Evolutionary conservation across 106 monocot species (phyloP).

Genomic region (Acorus gramineus): DNA sequence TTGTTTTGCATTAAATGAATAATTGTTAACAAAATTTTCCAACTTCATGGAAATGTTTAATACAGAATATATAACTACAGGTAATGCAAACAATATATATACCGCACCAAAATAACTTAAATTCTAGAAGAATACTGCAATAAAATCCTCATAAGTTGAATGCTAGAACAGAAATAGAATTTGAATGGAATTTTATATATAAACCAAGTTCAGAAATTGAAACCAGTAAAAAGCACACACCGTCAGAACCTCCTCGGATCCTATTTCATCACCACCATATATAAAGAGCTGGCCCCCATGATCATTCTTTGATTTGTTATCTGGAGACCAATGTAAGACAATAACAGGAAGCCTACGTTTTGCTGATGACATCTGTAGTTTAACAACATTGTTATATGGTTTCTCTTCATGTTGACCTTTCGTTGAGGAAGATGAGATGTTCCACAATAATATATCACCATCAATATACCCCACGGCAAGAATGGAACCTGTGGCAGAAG

Average conservation of each 20-base stretch:
- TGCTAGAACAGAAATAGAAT: not conserved
- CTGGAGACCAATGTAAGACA: constrained; percentile 81
- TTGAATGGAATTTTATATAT: not conserved
- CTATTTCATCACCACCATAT: constrained; percentile 97
- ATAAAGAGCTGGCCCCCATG: constrained; percentile 73
- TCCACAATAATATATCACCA: constrained; percentile 91
- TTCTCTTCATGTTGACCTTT: constrained; percentile 30
- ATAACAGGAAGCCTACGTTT: constrained; percentile 84
- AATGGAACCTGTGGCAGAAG: constrained; percentile 41
- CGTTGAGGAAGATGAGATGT: constrained; percentile 35
- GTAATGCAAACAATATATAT: too few relatives aligned
- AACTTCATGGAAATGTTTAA: too few relatives aligned
- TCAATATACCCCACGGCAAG: constrained; percentile 87
- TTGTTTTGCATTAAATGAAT: too few relatives aligned
- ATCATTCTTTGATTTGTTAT: constrained; percentile 35
- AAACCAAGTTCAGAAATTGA: not conserved
- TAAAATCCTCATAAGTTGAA: not conserved
- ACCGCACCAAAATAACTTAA: too few relatives aligned
- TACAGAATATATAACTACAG: too few relatives aligned
- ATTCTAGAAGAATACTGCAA: too few relatives aligned
- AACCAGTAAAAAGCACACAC: constrained; percentile 25
- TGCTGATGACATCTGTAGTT: constrained; percentile 80
- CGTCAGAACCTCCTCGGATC: constrained; percentile 97
- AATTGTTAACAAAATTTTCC: too few relatives aligned
- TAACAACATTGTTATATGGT: constrained; percentile 54